Evolutionary conservation across 2,329 filamentous ascomycete genomes (phyloP), one percentile per base, ranked within the genome.

Genomic region (Phyllosticta citrichinensis): DNA sequence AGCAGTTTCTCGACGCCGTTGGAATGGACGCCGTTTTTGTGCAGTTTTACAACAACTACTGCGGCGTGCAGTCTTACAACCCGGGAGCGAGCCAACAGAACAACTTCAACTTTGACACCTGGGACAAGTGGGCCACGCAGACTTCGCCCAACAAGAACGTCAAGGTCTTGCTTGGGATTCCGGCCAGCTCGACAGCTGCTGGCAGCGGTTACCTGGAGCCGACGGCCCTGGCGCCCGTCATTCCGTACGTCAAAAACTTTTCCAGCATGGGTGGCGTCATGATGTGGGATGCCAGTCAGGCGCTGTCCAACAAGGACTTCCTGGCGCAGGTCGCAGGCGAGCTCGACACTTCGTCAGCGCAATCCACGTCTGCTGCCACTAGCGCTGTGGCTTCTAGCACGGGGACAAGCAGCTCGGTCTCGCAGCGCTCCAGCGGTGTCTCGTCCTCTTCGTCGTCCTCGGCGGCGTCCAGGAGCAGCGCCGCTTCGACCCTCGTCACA

Each of bases 21-120:
- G 66, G 71, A 14, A 81, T 87, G 62, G 84, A 87, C 68, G 83
- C 82, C 25, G 71, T 87, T 64, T 82, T 81, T 71, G 79, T 87
- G 30, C 84, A 87, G 71, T 87, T 87, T 72, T 87, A 87, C 73
- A 87, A 87, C 77, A 87, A 87, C 76, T 83, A 75, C 69, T 89
- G 87, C 70, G 84, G 84, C 17, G 73, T 83, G 1, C 71, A 77
- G 63, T 78, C 77, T 27, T 89, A 79, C 73, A 66, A 73, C 1
- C 59, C 73, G 0, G 80, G 79, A 4, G 62, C 74, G 0, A 60
- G 65, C 12, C 74, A 70, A 0, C 81, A 83, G 67, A 76, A 73
- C 58, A 80, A 79, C 65, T 87, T 83, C 74, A 86, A 88, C 74
- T 83, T 86, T 64, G 74, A 74, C 33, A 79, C 78, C 27, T 89